Evolutionary conservation across 805 yeast genomes (phyloP), one percentile per base, ranked within the genome.

Genomic region (Saturnispora dispora): DNA sequence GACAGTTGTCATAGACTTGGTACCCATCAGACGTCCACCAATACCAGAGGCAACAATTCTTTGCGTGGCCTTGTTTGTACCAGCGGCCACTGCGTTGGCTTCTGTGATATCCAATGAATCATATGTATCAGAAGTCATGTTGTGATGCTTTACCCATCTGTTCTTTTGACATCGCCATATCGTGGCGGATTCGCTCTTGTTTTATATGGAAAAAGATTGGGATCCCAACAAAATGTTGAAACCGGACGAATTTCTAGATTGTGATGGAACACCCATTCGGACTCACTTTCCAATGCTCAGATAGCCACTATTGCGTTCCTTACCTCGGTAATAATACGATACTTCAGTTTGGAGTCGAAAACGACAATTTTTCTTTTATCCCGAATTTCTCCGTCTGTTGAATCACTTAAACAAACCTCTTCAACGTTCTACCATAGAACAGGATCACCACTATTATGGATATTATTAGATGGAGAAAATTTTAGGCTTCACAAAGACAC

Each of bases 31-130:
- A 46, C 72, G 72, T 40, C 93, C 93, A 47, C 89, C 85, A 45
- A 79, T 67, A 50, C 85, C 85, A 18, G 89, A 86, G 52, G 89
- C 89, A 46, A 85, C 91, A 48, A 85, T 80, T 68, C 91, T 77
- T 48, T 79, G 81, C 51, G 74, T 73, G 60, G 79, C 76, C 64
- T 81, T 83, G 72, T 85, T 80, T 50, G 87, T 78, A 57, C 95
- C 95, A 10, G 93, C 85, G 17, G 95, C 95, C 55, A 86, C 76
- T 45, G 87, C 81, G 66, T 84, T 85, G 54, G 89, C 88, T 50
- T 78, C 71, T 44, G 81, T 77, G 57, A 86, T 74, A 64, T 86
- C 89, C 48, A 82, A 78, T 1, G 66, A 47, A 43, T 68, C 72
- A 20, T 30, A 45, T 17, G 22, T 27, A 20, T 37, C 41, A 20